A percentile compares a stretch with the other conserved stretches of the same genome.
Evolutionary conservation across 2,329 filamentous ascomycete genomes (phyloP).

Genomic region (Exutisphaerella laricina): DNA sequence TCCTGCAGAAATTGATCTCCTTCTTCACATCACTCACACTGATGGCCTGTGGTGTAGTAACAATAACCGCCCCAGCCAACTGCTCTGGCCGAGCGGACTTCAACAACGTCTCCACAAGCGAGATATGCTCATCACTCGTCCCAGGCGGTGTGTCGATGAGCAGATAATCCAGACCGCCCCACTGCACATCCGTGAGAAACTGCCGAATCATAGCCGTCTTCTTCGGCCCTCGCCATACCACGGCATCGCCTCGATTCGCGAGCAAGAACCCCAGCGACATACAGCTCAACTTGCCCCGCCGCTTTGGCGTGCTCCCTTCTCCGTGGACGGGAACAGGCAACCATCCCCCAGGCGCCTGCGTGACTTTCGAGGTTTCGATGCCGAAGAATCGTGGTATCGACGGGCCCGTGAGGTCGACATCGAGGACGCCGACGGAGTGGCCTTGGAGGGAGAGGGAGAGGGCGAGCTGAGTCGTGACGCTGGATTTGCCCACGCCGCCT

Average conservation of each 20-base stretch:
- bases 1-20: slow-evolving; percentile 86
- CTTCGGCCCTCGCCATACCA: slow-evolving; percentile 96
- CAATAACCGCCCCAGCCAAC: slow-evolving; percentile 81
- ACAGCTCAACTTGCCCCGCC: slow-evolving; percentile 63
- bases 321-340: slow-evolving; percentile 79
- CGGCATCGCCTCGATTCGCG: slow-evolving; percentile 74
- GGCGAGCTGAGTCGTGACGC: slow-evolving; percentile 92
- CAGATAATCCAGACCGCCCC: slow-evolving; percentile 82
- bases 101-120: slow-evolving; percentile 66
- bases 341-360: slow-evolving; percentile 87
- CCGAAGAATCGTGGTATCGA: slow-evolving; percentile 94
- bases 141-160: slow-evolving; percentile 95
- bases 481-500: slow-evolving; percentile 96
- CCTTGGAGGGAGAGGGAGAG: slow-evolving; percentile 80
- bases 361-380: slow-evolving; percentile 83
- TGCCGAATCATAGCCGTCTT: slow-evolving; percentile 99
- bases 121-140: slow-evolving; percentile 96
- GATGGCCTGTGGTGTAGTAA: slow-evolving; percentile 93
- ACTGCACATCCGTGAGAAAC: slow-evolving; percentile 86
- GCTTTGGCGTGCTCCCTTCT: slow-evolving; percentile 8
- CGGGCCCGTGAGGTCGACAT: slow-evolving; percentile 92
- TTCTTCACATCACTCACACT: slow-evolving; percentile 91
- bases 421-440: slow-evolving; percentile 86
- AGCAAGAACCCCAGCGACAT: slow-evolving; percentile 95
- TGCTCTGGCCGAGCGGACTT: slow-evolving; percentile 51